Base-by-base conservation (phyloP, 352 stramenopile species). In the Pythium chondricola region DNA sequence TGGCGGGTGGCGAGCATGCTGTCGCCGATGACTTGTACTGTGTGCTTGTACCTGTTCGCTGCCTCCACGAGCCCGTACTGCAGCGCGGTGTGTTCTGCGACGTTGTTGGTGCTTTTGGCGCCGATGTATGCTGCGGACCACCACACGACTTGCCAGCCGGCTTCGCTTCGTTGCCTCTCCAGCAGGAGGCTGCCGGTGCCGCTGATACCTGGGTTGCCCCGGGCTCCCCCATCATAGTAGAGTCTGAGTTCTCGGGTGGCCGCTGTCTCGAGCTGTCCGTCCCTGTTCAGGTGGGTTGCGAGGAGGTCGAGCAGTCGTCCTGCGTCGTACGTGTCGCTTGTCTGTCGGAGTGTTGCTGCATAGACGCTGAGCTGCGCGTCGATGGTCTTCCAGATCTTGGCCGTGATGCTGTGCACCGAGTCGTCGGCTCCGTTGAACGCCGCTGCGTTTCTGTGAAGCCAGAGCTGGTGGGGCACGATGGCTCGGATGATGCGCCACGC, bases 221-320 rank as follows among this genome's bases (percentile, higher is more conserved):
- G 24, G n/a, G 41, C 41, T 1, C 43, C 43, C 0, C 43, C 43
- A 22, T 50, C 43, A 22, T 50, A 50, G 30, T 42, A 50, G 13
- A 50, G 31, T 1, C 43, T 30, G 4, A 50, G 18, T 22, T 42
- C 13, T 1, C 17, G 27, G 1, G n/a, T 2, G 3, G n/a, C n/a
- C n/a, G n/a, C n/a, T n/a, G n/a, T n/a, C n/a, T n/a, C n/a, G n/a
- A n/a, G n/a, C n/a, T n/a, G n/a, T n/a, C n/a, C n/a, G n/a, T n/a
- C n/a, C n/a, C n/a, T n/a, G n/a, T n/a, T n/a, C n/a, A n/a, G n/a
- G n/a, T n/a, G n/a, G n/a, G n/a, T n/a, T n/a, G n/a, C n/a, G n/a
- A n/a, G n/a, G n/a, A n/a, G n/a, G n/a, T n/a, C n/a, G n/a, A n/a
- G n/a, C n/a, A n/a, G n/a, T n/a, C n/a, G n/a, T n/a, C n/a, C n/a